Evolutionary conservation across 352 stramenopile species (phyloP).

Genomic region (Phytophthora idaei): DNA sequence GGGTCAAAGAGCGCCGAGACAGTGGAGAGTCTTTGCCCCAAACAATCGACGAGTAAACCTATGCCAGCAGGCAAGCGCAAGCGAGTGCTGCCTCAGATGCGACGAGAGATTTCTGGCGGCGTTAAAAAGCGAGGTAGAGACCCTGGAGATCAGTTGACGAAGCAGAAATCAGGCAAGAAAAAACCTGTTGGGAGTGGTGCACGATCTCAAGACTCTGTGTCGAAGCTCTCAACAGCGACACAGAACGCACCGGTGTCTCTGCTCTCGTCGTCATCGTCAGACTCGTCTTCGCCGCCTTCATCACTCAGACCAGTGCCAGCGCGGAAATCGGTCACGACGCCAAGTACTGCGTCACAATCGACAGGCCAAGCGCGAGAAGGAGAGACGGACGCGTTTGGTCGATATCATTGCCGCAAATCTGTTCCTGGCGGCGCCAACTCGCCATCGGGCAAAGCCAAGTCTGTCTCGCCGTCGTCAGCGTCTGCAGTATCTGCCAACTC

Average conservation of each 20-base stretch:
- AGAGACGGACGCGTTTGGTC: conserved; percentile 15
- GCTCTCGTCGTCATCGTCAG: conserved; percentile 13
- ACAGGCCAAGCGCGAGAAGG: conserved; percentile 2
- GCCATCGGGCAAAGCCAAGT: not conserved
- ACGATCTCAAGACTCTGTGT: not conserved
- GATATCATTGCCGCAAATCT: conserved; percentile 24
- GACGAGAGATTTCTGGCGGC: conserved; percentile 2
- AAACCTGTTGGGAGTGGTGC: conserved; percentile 2
- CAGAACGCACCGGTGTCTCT: conserved; percentile 10
- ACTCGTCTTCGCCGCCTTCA: conserved; percentile 15
- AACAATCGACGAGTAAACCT: not conserved
- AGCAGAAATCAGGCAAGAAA: conserved; percentile 11
- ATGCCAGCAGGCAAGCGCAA: conserved; percentile 20
- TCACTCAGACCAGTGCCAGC: conserved; percentile 14
- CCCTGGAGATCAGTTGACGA: not conserved
- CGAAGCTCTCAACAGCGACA: not conserved
- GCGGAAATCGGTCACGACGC: conserved; percentile 6
- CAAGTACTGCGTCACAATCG: not conserved
- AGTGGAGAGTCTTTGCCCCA: not conserved
- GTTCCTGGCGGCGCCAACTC: conserved; percentile 3
- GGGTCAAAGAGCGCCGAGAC: not conserved
- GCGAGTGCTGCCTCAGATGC: conserved; percentile 14
- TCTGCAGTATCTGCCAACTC: conserved; percentile 5
- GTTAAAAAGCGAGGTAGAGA: conserved; percentile 3
- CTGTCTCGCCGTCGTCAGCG: not conserved